Evolutionary conservation across 257 asterid species (phyloP).

Genomic region (Apocynum venetum): DNA sequence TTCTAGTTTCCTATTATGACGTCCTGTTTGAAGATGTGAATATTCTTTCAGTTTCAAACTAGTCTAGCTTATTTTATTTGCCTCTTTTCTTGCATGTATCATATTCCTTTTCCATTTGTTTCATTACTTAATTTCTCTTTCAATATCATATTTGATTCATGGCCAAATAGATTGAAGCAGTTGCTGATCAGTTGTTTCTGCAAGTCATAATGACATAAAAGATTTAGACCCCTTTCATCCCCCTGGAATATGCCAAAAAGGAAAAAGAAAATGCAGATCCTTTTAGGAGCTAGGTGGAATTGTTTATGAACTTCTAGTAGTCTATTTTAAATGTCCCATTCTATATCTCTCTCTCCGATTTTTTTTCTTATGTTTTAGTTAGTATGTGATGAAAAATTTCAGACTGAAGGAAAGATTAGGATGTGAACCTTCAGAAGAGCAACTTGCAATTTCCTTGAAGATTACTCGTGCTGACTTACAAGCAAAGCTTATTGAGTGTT

Average conservation of each 20-base stretch:
- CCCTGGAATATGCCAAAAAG: not conserved
- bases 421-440: constrained; percentile 88
- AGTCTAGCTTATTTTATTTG: not conserved
- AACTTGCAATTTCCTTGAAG: constrained; percentile 73
- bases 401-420: constrained; percentile 79
- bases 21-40: not conserved
- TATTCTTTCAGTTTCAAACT: not conserved
- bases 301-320: not conserved
- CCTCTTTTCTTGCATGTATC: not conserved
- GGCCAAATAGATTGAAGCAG: not conserved
- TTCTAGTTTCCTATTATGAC: not conserved
- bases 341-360: not conserved
- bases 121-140: not conserved
- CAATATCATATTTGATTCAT: not conserved
- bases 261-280: not conserved
- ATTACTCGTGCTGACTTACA: constrained; percentile 58
- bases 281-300: not conserved
- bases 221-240: not conserved
- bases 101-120: not conserved
- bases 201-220: not conserved
- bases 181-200: not conserved
- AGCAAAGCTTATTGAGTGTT: constrained; percentile 56
- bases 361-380: not conserved
- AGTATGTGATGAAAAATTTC: constrained; percentile 18
- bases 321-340: not conserved